A percentile compares a stretch with the other conserved stretches of the same genome.
Conservation (phyloP, 2,329 filamentous ascomycete genomes). For the Clonostachys chloroleuca region DNA sequence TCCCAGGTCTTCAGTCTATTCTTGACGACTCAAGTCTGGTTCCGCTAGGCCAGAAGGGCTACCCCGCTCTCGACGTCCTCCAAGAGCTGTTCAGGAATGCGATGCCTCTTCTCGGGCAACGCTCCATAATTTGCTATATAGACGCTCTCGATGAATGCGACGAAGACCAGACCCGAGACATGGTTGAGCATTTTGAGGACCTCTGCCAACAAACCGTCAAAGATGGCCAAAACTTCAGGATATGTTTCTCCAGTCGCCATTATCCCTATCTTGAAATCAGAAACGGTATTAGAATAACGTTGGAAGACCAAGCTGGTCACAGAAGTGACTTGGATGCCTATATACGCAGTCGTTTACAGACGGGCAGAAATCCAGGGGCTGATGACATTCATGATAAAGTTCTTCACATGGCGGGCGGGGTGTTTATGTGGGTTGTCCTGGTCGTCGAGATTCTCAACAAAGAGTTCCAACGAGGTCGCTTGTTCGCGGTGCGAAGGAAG, state of each 20-base stretch:
- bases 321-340: constrained; percentile 14
- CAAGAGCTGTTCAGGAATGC: constrained; percentile 1
- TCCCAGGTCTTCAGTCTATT: constrained; percentile 23
- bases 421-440: constrained; percentile 35
- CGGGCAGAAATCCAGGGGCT: neutral
- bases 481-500: neutral
- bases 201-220: constrained; percentile 20
- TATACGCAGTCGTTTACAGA: neutral
- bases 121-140: constrained; percentile 4
- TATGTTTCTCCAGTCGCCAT: constrained; percentile 39
- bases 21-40: constrained; percentile 10
- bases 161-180: constrained; percentile 30
- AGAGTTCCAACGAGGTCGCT: neutral
- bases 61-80: neutral
- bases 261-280: constrained; percentile 31
- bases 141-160: constrained; percentile 46
- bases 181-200: constrained; percentile 35
- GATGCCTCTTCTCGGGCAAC: constrained; percentile 1
- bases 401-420: constrained; percentile 10
- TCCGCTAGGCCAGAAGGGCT: neutral
- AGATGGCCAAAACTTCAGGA: constrained; percentile 12
- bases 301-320: constrained; percentile 17
- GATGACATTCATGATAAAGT: neutral
- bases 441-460: constrained; percentile 28
- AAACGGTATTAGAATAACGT: constrained; percentile 12